A percentile compares a stretch with the other conserved stretches of the same genome.
Evolutionary conservation across 306 rosid genomes (phyloP).

Genomic region (Geum urbanum): DNA sequence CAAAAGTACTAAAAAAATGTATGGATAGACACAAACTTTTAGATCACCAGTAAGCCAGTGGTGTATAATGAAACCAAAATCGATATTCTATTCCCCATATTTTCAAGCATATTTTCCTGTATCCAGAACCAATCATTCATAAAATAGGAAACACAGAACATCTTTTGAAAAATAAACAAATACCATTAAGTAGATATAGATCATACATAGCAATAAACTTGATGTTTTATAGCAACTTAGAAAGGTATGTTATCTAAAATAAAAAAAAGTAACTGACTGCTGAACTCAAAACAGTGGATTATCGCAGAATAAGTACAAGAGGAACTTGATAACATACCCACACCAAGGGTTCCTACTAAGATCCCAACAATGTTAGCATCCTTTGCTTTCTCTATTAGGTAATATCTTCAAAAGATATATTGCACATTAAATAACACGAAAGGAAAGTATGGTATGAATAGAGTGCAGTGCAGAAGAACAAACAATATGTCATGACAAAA

Average conservation of each 20-base stretch:
- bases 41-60: not conserved
- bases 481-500: not conserved
- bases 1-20: too few species aligned
- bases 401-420: conserved; percentile 62
- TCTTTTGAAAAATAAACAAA: too few species aligned
- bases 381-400: conserved; percentile 87
- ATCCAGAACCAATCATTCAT: not conserved
- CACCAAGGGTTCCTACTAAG: conserved; percentile 95
- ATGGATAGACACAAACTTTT: not conserved
- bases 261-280: not conserved
- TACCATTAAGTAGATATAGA: too few species aligned
- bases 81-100: not conserved
- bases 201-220: not conserved
- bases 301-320: not conserved
- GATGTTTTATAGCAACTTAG: not conserved
- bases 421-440: conserved; percentile 2
- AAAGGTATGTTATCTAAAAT: not conserved
- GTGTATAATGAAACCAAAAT: not conserved
- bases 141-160: not conserved
- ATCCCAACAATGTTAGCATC: conserved; percentile 87
- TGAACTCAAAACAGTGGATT: not conserved
- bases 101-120: not conserved
- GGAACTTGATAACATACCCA: conserved; percentile 43
- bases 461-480: not conserved
- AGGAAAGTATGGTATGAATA: not conserved